These are phyloP conservation scores for Salvia hispanica DNA, from an alignment of 257 asterid genomes.

Conservation along the genomic window DNA sequence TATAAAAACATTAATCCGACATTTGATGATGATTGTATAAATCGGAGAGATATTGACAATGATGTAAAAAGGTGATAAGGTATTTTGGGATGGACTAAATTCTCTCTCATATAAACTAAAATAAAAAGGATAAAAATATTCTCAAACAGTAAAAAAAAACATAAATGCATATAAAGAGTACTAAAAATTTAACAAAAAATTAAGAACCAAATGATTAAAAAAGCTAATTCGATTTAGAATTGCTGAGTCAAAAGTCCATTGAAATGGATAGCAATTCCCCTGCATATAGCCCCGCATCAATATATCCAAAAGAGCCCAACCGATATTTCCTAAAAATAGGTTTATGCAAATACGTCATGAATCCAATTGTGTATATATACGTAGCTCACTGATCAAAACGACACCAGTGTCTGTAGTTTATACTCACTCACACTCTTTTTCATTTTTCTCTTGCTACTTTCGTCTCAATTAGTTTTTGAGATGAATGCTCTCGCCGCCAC, in stretches of 20 bases:
- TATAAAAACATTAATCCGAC: no score
- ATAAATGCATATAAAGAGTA: no score
- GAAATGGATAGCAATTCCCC: constrained; percentile 7
- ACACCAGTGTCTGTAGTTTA: not conserved
- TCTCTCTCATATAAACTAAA: no score
- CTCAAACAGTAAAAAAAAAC: no score
- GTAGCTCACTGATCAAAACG: not conserved
- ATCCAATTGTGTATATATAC: not conserved
- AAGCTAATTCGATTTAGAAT: not conserved
- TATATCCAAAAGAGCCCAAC: not conserved
- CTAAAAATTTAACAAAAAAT: not conserved
- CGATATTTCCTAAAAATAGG: not conserved
- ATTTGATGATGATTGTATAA: no score
- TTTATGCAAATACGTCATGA: not conserved
- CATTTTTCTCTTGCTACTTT: not conserved
- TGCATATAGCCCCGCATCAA: not conserved
- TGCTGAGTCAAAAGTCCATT: constrained; percentile 16
- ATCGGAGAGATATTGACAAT: no score
- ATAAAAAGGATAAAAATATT: no score
- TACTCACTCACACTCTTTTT: not conserved
- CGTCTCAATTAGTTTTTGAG: not conserved
- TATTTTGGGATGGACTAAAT: no score
- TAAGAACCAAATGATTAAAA: not conserved
- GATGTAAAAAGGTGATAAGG: no score
- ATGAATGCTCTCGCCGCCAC: constrained; percentile 98